phyloP scores from a whole-genome alignment of 2,329 filamentous ascomycete genomes.

The Pleomassaria siparia region DNA sequence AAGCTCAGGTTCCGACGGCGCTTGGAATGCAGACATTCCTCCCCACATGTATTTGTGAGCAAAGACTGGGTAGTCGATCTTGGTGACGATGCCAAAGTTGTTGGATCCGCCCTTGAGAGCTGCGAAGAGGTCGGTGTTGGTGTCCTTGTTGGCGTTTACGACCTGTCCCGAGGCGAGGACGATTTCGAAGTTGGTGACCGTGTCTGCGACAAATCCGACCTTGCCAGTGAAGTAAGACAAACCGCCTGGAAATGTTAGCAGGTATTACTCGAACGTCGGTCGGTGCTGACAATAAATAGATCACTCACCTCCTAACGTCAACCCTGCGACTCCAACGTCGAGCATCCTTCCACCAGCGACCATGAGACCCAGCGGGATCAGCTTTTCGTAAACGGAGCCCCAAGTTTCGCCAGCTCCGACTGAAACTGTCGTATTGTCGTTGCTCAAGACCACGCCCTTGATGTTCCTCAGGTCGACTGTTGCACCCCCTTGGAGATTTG shows the following conservation, averaged over 20 bases:
- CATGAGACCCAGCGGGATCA: conserved; percentile 3
- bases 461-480: too few relatives aligned
- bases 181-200: conserved; percentile 22
- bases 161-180: conserved; percentile 35
- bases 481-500: too few relatives aligned
- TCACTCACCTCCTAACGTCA: conserved; percentile 1
- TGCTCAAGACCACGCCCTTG: too few relatives aligned
- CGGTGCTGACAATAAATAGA: neutral
- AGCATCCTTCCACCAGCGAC: conserved; percentile 11
- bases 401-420: conserved; percentile 7
- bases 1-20: neutral
- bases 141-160: neutral
- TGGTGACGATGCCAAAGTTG: conserved; percentile 19
- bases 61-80: conserved; percentile 10
- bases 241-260: conserved; percentile 1
- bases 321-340: conserved; percentile 14
- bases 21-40: neutral
- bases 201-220: conserved; percentile 9
- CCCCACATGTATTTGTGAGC: conserved; percentile 7
- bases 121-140: conserved; percentile 20
- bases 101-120: conserved; percentile 27
- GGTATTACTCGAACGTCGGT: neutral
- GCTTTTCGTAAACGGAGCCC: conserved; percentile 15
- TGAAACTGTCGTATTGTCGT: too few relatives aligned
- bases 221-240: conserved; percentile 11